Percentiles rank a stretch among this genome's conserved stretches.
Conservation (phyloP, 805 yeast species). For the Metschnikowia chrysomelidarum region DNA sequence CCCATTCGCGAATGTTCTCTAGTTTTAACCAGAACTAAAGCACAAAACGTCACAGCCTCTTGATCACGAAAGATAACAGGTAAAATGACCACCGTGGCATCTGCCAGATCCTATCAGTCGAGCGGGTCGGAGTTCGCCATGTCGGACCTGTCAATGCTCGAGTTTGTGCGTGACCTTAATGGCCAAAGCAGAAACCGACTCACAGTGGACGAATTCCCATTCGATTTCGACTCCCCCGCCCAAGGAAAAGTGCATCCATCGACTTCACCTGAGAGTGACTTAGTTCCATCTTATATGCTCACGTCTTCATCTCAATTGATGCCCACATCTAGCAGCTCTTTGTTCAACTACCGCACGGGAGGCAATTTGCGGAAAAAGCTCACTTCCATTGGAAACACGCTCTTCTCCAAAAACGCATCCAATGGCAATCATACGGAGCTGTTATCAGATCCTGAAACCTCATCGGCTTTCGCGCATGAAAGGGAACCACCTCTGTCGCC, state of each 20-base stretch:
- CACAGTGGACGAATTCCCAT: conserved; percentile 2
- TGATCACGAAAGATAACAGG: not conserved
- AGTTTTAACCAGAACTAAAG: no score
- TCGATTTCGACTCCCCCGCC: conserved; percentile 4
- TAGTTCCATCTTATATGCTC: conserved; percentile 5
- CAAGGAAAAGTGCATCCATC: not conserved
- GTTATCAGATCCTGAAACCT: conserved; percentile 1
- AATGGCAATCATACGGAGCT: conserved; percentile 3
- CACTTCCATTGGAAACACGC: conserved; percentile 6
- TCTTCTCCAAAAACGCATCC: conserved; percentile 3
- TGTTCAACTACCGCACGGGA: conserved; percentile 5
- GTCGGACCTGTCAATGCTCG: conserved; percentile 17
- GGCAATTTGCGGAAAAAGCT: conserved; percentile 9
- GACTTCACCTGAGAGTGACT: conserved; percentile 7
- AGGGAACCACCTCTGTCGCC: no score
- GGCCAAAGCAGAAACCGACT: conserved; percentile 7
- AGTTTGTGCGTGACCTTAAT: conserved; percentile 15
- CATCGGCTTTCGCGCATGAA: not conserved
- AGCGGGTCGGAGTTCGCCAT: conserved; percentile 9
- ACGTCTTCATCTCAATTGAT: conserved; percentile 3
- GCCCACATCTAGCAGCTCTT: conserved; percentile 4
- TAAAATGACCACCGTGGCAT: conserved; percentile 5
- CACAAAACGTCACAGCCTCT: no score
- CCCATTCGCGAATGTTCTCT: no score
- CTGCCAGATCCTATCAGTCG: conserved; percentile 6